phyloP scores from a whole-genome alignment of 1,284 basidiomycete genomes.

The Bothia castanella region DNA sequence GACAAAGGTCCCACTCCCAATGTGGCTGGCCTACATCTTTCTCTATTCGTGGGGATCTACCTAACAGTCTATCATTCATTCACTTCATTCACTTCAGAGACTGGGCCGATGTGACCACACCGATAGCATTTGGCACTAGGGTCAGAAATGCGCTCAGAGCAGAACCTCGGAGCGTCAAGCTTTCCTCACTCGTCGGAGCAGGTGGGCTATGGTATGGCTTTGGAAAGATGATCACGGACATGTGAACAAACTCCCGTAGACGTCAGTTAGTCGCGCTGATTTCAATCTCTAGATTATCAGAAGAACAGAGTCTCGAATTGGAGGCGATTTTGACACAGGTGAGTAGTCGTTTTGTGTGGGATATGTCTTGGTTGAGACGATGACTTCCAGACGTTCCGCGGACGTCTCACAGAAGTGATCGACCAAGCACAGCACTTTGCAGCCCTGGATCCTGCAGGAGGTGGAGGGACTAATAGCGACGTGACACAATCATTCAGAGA shows the following conservation, averaged over 20 bases:
- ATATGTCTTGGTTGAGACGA: background rate
- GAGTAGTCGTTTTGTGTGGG: conserved; percentile 13
- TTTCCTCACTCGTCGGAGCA: conserved; percentile 79
- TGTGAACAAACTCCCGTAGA: conserved; percentile 47
- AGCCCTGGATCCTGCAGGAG: conserved; percentile 59
- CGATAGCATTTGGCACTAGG: conserved; percentile 66
- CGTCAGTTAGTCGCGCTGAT: conserved; percentile 1
- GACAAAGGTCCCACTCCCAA: conserved; percentile 74
- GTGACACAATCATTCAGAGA: conserved; percentile 76
- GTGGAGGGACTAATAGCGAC: conserved; percentile 51
- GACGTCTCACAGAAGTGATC: conserved; percentile 75
- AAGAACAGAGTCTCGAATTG: conserved; percentile 64
- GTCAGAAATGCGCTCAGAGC: conserved; percentile 84
- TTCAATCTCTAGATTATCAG: conserved; percentile 52
- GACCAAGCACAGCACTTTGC: conserved; percentile 91
- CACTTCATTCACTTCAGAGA: conserved; percentile 41
- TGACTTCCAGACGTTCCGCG: conserved; percentile 64
- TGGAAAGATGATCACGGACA: conserved; percentile 74
- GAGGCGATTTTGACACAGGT: conserved; percentile 69
- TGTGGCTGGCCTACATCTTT: conserved; percentile 84
- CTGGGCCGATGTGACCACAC: conserved; percentile 83
- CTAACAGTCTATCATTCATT: background rate
- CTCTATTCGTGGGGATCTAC: conserved; percentile 64
- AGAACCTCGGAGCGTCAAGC: conserved; percentile 74
- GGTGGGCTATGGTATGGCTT: conserved; percentile 89